Evolutionary conservation across 2,329 filamentous ascomycete genomes (phyloP).

Genomic region (Penicillium occitanis): DNA sequence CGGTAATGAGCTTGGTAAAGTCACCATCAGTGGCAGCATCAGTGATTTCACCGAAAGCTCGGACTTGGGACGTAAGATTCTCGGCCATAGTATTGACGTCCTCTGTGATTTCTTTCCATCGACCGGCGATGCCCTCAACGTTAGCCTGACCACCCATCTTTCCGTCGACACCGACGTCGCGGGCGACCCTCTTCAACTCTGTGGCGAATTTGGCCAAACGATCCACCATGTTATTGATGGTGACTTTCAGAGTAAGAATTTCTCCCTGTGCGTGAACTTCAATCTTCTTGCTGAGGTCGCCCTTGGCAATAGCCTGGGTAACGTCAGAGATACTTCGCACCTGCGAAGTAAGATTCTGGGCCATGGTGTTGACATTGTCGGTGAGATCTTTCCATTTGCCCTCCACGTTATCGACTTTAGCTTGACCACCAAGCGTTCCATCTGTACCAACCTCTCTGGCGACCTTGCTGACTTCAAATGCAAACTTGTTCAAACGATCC

Average conservation of each 20-base stretch:
- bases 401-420: constrained; percentile 60
- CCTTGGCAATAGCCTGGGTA: constrained; percentile 87
- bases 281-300: constrained; percentile 92
- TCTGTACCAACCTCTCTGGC: constrained; percentile 62
- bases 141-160: constrained; percentile 98
- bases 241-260: constrained; percentile 86
- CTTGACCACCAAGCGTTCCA: constrained; percentile 59
- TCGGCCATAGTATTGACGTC: constrained; percentile 89
- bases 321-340: constrained; percentile 87
- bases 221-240: constrained; percentile 97
- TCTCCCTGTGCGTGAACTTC: constrained; percentile 90
- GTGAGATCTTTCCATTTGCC: constrained; percentile 64
- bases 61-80: constrained; percentile 86
- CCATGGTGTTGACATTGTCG: constrained; percentile 65
- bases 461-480: constrained; percentile 62
- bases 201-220: constrained; percentile 90
- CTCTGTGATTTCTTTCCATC: constrained; percentile 95
- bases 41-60: constrained; percentile 93
- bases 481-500: constrained; percentile 60
- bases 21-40: constrained; percentile 92
- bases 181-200: constrained; percentile 86
- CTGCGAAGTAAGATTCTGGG: constrained; percentile 59
- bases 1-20: constrained; percentile 90
- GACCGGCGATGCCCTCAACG: constrained; percentile 80
- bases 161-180: constrained; percentile 90